Base-by-base conservation (phyloP, 805 yeast species). In the Candida rishiriensis region DNA sequence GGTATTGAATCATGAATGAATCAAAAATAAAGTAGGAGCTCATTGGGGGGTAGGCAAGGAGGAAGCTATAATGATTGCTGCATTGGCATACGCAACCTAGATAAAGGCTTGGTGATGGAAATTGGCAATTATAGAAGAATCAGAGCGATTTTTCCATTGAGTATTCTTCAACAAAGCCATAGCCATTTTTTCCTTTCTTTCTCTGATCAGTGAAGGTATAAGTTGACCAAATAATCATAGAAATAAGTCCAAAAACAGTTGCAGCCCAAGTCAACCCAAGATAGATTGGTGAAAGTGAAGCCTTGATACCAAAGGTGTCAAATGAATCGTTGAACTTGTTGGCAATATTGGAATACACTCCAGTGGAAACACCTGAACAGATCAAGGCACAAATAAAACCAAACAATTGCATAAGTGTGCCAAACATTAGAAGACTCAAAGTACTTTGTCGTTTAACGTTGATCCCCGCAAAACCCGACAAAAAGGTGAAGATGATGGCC, bases 271-370 rank as follows among this genome's bases (percentile, higher is more conserved):
- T 53, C 26, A 60, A 45, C 15, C 50, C 51, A 21, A 61, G 34
- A 38, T 31, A 61, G 14, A 52, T 54, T 36, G 40, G 48, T 3
- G 61, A 54, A 9, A 86, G 56, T 32, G 60, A 57, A 2, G 87
- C 76, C 32, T 63, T 59, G 39, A 83, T 71, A 13, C 95, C 95
- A 53, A 69, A 80, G 2, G 60, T 59, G 2, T 55, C 59, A 12
- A 64, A 63, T 29, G 68, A 65, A 31, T 78, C 64, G 53, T 83
- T 78, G 65, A 87, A 70, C 42, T 74, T 68, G 10, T 67, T 63
- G 46, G 72, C 64, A 48, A 82, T 70, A 43, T 71, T 69, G 4
- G 65, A 44, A 65, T 68, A 83, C n/a, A 76, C 68, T 14, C 82
- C 93, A 0, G 91, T 84, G 26, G 84, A 48, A 35, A 46, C 37